Evolutionary conservation across 2,329 filamentous ascomycete species (phyloP).

Genomic region (Aureobasidium sp.): DNA sequence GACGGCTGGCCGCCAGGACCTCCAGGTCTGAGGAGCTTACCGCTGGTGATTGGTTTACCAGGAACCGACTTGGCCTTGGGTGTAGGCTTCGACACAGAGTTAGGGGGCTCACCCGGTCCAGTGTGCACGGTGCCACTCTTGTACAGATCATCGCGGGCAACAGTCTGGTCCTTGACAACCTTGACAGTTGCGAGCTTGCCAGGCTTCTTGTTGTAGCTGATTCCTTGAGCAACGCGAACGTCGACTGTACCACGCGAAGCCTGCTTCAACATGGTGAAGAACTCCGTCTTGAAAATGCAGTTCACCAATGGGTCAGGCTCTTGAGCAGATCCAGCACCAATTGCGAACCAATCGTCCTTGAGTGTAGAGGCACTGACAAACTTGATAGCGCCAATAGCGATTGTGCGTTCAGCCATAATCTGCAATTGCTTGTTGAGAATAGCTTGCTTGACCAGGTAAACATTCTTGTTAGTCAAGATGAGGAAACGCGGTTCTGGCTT

Average conservation of each 20-base stretch:
- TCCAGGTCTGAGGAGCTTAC: slow-evolving; percentile 84
- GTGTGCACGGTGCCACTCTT: slow-evolving; percentile 92
- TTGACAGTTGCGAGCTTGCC: slow-evolving; percentile 86
- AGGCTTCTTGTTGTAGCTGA: slow-evolving; percentile 97
- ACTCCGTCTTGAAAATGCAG: slow-evolving; percentile 92
- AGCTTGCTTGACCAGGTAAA: slow-evolving; percentile 81
- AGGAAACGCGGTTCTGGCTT: slow-evolving; percentile 82
- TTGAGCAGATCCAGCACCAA: slow-evolving; percentile 81
- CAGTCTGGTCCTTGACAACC: slow-evolving; percentile 75
- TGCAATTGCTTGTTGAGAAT: slow-evolving; percentile 73
- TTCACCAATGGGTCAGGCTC: slow-evolving; percentile 90
- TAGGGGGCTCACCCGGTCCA: slow-evolving; percentile 71
- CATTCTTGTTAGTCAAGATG: slow-evolving; percentile 74
- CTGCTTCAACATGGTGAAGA: slow-evolving; percentile 84
- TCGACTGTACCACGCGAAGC: slow-evolving; percentile 73
- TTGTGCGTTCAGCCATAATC: slow-evolving; percentile 71
- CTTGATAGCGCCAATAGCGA: slow-evolving; percentile 82
- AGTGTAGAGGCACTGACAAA: slow-evolving; percentile 71
- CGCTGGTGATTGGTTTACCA: slow-evolving; percentile 82
- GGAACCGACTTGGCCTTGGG: slow-evolving; percentile 81
- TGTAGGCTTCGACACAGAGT: slow-evolving; percentile 72
- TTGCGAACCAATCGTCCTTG: slow-evolving; percentile 94
- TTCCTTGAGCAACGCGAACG: slow-evolving; percentile 70
- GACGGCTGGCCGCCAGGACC: slow-evolving; percentile 76
- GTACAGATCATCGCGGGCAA: slow-evolving; percentile 69